These are phyloP conservation scores for Pseudohalonectria lignicola DNA, from an alignment of 2,329 filamentous ascomycete genomes.

Conservation along the genomic window DNA sequence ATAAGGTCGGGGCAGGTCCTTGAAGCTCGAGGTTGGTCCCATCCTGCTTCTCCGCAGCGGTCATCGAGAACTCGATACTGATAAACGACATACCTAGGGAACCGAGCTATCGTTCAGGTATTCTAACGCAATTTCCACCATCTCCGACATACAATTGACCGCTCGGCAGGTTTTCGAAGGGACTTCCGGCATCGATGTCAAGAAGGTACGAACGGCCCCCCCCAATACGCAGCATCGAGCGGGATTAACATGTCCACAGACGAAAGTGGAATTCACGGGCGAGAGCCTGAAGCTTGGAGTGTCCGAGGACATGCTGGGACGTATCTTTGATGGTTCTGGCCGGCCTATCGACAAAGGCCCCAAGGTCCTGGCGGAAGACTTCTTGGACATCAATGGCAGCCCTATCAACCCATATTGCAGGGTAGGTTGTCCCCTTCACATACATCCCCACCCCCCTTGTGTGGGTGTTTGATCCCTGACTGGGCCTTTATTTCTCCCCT, in stretches of 20 bases:
- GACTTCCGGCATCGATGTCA: conserved; percentile 94
- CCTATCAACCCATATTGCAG: conserved; percentile 97
- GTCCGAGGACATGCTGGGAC: conserved; percentile 98
- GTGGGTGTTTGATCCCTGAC: not conserved
- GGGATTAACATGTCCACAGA: conserved; percentile 40
- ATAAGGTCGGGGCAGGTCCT: conserved; percentile 91
- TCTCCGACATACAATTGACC: conserved; percentile 13
- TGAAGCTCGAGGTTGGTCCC: conserved; percentile 75
- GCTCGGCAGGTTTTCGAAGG: conserved; percentile 80
- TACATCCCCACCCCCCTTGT: not conserved
- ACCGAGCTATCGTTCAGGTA: conserved; percentile 92
- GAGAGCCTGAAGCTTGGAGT: conserved; percentile 97
- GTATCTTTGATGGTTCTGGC: conserved; percentile 96
- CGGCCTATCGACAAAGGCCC: conserved; percentile 98
- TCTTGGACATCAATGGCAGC: conserved; percentile 96
- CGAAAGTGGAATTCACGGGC: conserved; percentile 93
- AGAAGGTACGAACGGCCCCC: conserved; percentile 58
- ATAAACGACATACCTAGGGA: no score
- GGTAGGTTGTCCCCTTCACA: conserved; percentile 45
- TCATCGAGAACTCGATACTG: no score
- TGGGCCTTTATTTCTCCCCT: not conserved
- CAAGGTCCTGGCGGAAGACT: conserved; percentile 95
- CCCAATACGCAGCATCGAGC: not conserved
- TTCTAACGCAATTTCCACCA: conserved; percentile 1
- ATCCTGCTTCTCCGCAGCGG: not conserved